phyloP scores from a whole-genome alignment of 2,329 filamentous ascomycete genomes.

The Xylaria digitata region DNA sequence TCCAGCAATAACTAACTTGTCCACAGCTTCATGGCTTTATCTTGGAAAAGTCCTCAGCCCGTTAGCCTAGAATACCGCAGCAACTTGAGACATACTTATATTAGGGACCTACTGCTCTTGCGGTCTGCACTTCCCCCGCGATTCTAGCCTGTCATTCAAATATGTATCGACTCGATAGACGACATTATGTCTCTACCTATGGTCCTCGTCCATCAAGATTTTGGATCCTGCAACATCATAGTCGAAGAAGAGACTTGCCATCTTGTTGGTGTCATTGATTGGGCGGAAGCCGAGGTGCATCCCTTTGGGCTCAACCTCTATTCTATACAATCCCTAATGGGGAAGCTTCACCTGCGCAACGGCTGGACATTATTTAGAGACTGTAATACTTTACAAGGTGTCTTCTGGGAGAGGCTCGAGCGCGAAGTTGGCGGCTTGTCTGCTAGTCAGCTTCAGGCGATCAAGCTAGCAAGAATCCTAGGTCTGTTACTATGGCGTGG shows the following conservation, averaged over 20 bases:
- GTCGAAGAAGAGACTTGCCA: slow-evolving; percentile 53
- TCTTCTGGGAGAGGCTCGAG: slow-evolving; percentile 52
- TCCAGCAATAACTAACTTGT: slow-evolving; percentile 13
- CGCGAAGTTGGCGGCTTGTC: slow-evolving; percentile 47
- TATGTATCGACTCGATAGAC: slow-evolving; percentile 49
- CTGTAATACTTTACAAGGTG: slow-evolving; percentile 46
- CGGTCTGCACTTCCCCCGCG: slow-evolving; percentile 48
- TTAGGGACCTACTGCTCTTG: no score
- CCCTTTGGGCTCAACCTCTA: slow-evolving; percentile 56
- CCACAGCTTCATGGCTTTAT: slow-evolving; percentile 54
- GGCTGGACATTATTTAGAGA: slow-evolving; percentile 52
- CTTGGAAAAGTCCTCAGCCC: slow-evolving; percentile 52
- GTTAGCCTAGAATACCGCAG: slow-evolving; percentile 45
- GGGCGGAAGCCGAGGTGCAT: slow-evolving; percentile 55
- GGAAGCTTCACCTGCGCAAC: slow-evolving; percentile 51
- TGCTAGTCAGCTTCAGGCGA: slow-evolving; percentile 43
- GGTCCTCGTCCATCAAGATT: slow-evolving; percentile 55
- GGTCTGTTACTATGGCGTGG: slow-evolving; percentile 52
- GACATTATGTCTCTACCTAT: slow-evolving; percentile 54
- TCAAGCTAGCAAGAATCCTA: slow-evolving; percentile 50
- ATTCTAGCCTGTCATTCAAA: slow-evolving; percentile 51
- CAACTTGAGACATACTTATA: slow-evolving; percentile 37
- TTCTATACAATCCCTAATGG: slow-evolving; percentile 50
- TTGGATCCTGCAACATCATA: slow-evolving; percentile 55
- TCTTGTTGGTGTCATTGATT: slow-evolving; percentile 56